Percentiles rank a stretch among this genome's conserved stretches.
These are phyloP conservation scores for Hagleromyces aurorensis DNA, from an alignment of 805 yeast species.

Conservation along the genomic window DNA sequence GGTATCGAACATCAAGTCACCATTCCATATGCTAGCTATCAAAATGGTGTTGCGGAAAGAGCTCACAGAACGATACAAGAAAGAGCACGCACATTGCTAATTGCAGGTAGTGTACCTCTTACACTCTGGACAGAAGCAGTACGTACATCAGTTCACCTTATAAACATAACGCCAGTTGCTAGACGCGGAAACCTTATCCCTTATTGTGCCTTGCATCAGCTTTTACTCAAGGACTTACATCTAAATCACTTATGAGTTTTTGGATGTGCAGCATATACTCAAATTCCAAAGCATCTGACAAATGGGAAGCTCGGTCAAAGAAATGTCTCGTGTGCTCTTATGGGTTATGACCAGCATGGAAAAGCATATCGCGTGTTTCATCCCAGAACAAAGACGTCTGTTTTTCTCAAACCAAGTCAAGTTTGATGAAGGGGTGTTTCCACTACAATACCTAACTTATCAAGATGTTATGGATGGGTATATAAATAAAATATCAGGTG, in stretches of 20 bases:
- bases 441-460: conserved; percentile 1
- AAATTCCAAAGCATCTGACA: conserved; percentile 2
- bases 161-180: conserved; percentile 6
- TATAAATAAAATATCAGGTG: too few species aligned
- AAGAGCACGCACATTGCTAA: conserved; percentile 4
- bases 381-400: background rate
- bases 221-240: background rate
- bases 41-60: conserved; percentile 16
- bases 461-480: too few species aligned
- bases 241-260: conserved; percentile 5
- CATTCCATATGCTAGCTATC: conserved; percentile 8
- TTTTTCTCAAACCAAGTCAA: conserved; percentile 4
- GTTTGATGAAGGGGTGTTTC: conserved; percentile 7
- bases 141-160: conserved; percentile 5
- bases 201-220: conserved; percentile 1
- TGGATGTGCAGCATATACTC: conserved; percentile 13
- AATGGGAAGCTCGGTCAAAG: conserved; percentile 5
- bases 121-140: conserved; percentile 15
- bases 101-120: conserved; percentile 9
- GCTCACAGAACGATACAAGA: conserved; percentile 10
- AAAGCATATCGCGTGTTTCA: conserved; percentile 5
- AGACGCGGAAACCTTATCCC: conserved; percentile 3
- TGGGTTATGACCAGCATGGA: conserved; percentile 5
- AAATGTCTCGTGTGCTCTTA: conserved; percentile 3
- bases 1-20: conserved; percentile 11